Evolutionary conservation across 352 stramenopile genomes (phyloP), one percentile per base, ranked within the genome.

Genomic region (Phytopythium delawarense): DNA sequence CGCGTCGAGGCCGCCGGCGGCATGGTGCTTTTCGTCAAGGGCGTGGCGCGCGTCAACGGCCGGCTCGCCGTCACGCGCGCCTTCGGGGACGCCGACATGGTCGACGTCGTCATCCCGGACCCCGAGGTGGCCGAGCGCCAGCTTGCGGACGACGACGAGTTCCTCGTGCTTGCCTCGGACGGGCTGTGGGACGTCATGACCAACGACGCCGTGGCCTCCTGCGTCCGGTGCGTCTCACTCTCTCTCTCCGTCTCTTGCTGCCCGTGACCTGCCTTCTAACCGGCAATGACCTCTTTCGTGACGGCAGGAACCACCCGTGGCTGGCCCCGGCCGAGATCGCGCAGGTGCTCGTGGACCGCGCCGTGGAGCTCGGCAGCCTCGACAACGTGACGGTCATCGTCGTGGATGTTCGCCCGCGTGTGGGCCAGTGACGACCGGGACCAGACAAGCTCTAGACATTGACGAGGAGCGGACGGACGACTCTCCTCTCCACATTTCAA

Each of bases 361-460:
- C 84, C 15, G 78, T 92, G 2, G 79, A 94, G 61, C 66, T 82
- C 28, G 79, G 79, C 25, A 89, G 79, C 51, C 65, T 79, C 52
- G 85, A 94, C 67, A 94, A 94, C 64, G 74, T 94, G 51, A 94
- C 85, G 7, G 81, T 89, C 32, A 54, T 91, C 58, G 69, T 91
- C 40, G 78, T 88, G 53, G 82, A 94, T 42, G 71, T 94, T 18
- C 84, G 81, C 4, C 51, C 61, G 23, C 48, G 25, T 2, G 48
- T 28, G 18, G 51, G 3, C 30, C 23, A 56, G 50, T 35, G n/a
- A 53, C 11, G 4, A 16, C 12, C 34, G 11, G 11, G 34, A 39
- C 34, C 2, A 1, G 7, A 13, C 34, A 12, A 2, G 7, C 34
- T 8, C 11, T 39, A 39, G 34, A 39, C 34, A 39, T 7, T 8